A percentile compares a stretch with the other conserved stretches of the same genome.
Conservation (phyloP, 179 eudicot genomes). For the Spergularia azorica region DNA sequence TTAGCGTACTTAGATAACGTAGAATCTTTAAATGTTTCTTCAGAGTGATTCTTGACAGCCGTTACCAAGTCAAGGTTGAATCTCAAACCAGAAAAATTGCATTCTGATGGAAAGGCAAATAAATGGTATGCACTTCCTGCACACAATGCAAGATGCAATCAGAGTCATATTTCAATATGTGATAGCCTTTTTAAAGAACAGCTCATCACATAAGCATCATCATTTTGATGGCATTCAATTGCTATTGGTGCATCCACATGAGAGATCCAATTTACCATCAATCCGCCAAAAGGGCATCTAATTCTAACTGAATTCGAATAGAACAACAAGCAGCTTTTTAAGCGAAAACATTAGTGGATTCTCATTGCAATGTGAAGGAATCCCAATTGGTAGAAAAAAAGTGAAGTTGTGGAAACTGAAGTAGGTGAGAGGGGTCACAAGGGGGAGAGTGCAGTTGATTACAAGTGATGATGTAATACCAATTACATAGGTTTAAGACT, state of each 20-base stretch:
- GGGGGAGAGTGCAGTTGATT: no score
- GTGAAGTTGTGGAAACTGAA: no score
- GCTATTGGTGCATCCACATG: not conserved
- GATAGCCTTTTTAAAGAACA: not conserved
- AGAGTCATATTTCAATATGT: constrained; percentile 5
- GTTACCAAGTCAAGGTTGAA: constrained; percentile 73
- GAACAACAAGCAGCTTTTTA: no score
- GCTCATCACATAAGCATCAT: constrained; percentile 2
- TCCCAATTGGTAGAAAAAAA: no score
- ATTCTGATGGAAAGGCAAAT: constrained; percentile 98
- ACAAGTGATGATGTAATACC: no score
- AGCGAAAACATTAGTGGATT: no score
- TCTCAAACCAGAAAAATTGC: constrained; percentile 90
- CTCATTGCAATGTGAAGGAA: no score
- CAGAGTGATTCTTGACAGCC: constrained; percentile 57
- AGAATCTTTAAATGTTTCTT: constrained; percentile 48
- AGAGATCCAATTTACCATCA: not conserved
- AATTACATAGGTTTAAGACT: no score
- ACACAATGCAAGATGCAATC: constrained; percentile 25
- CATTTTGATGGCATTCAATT: constrained; percentile 3
- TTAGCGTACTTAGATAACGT: constrained; percentile 49
- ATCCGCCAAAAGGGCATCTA: not conserved
- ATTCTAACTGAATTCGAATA: no score
- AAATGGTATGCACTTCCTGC: constrained; percentile 65
- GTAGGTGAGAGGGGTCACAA: no score